Evolutionary conservation across 768 basidiomycete genomes (phyloP), one percentile per base, ranked within the genome.

Genomic region (Lentinus tigrinus): DNA sequence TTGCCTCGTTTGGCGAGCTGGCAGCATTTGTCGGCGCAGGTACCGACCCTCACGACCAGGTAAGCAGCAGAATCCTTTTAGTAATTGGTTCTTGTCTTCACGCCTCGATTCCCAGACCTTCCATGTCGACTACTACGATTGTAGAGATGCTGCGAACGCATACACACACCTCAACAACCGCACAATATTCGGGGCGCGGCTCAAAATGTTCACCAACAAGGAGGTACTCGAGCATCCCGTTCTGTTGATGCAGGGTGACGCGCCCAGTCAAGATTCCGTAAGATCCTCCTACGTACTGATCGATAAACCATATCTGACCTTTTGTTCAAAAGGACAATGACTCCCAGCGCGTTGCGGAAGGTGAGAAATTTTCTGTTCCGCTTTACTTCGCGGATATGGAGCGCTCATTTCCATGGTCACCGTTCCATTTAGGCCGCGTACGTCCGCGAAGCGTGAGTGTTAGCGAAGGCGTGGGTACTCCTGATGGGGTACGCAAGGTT

Each of bases 111-210:
- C 10, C 5, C 58, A 78, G 70, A 70, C 78, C 27, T 90, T 84
- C 69, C 73, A 72, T 39, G 81, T 85, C 51, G 88, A 91, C 61
- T 93, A 82, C 67, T 87, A 79, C 66, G 89, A 92, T 65, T 76
- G 82, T 26, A 78, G 87, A 24, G 78, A 80, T 38, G 84, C 87
- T 6, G 72, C 76, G 38, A 64, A 68, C 11, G 88, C 89, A 14
- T 79, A 74, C 63, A 69, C 72, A 46, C 74, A 73, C 44, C 72
- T 93, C 19, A 66, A 87, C 47, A 77, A 77, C 2, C 76, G 77
- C 37, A 69, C 73, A 44, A 67, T 83, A 36, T 81, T 82, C 52
- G 85, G 82, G 36, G 78, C 81, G 73, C 78, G 75, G 49, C 71
- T 89, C 26, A 72, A 69, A 14, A 73, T 82, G 48, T 73, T 74